Percentiles rank a stretch among this genome's conserved stretches.
Conservation (phyloP, 164 flowering plant genomes). For the Vitis vinifera region DNA sequence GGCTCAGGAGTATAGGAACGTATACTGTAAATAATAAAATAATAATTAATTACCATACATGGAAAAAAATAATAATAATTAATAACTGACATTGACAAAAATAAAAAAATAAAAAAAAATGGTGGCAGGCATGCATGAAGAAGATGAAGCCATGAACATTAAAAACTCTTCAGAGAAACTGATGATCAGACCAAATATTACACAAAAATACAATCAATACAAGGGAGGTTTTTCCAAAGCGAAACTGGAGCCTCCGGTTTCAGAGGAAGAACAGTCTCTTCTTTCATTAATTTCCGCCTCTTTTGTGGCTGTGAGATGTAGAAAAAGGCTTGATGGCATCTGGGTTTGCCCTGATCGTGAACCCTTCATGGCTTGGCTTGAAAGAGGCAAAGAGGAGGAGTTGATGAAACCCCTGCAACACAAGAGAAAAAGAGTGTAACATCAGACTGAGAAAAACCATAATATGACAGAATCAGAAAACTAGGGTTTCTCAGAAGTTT, state of each 20-base stretch:
- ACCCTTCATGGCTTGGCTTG: no score
- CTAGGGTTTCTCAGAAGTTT: not conserved
- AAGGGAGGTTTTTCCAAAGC: not conserved
- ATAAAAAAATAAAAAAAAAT: not conserved
- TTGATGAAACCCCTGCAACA: not conserved
- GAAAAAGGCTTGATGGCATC: no score
- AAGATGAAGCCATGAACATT: constrained; percentile 4
- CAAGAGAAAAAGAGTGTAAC: not conserved
- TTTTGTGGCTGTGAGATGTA: no score
- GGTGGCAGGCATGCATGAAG: constrained; percentile 20
- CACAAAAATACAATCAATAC: not conserved
- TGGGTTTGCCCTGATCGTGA: no score
- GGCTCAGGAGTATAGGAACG: not conserved
- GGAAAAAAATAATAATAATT: not conserved
- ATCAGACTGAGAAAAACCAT: not conserved
- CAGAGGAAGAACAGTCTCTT: no score
- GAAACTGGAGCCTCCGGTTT: no score
- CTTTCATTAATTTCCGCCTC: no score
- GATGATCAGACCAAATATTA: not conserved
- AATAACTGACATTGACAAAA: not conserved
- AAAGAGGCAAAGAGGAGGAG: not conserved
- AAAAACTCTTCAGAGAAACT: not conserved
- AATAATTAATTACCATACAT: not conserved
- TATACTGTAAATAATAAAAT: not conserved
- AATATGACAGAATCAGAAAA: not conserved